Conservation (phyloP, 2,329 filamentous ascomycete genomes). For the Colletotrichum somersetense region DNA sequence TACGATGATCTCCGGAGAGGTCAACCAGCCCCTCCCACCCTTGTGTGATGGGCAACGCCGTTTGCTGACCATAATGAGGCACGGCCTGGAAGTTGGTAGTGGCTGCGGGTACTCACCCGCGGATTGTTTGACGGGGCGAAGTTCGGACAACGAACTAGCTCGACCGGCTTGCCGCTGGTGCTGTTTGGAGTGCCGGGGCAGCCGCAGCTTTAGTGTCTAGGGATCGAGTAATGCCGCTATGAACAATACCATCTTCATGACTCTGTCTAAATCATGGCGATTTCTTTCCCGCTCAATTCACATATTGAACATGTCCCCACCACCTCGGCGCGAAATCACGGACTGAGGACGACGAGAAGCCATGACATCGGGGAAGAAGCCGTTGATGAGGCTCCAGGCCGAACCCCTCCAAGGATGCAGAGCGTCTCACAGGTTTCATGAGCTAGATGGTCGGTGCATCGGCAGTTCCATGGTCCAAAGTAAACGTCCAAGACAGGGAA, state of each 20-base stretch:
- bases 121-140: slow-evolving; percentile 4
- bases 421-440: too few relatives aligned
- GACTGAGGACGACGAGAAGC: not conserved
- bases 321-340: slow-evolving; percentile 11
- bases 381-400: too few relatives aligned
- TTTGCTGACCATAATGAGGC: slow-evolving; percentile 11
- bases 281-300: slow-evolving; percentile 1
- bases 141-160: slow-evolving; percentile 9
- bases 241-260: not conserved
- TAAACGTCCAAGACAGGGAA: not conserved
- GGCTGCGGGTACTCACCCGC: slow-evolving; percentile 7
- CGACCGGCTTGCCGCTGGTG: not conserved
- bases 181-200: not conserved
- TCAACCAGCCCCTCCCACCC: not conserved
- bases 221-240: not conserved
- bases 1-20: slow-evolving; percentile 32
- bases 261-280: not conserved
- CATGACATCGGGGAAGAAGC: too few relatives aligned
- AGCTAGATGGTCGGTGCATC: too few relatives aligned
- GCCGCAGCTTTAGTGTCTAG: slow-evolving; percentile 1
- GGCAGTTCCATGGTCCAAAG: not conserved
- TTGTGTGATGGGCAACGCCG: not conserved
- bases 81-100: slow-evolving; percentile 18
- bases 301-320: not conserved
- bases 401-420: too few relatives aligned